phyloP scores from a whole-genome alignment of 176 grass and related monocot genomes.

The Coix lacrymajobi region DNA sequence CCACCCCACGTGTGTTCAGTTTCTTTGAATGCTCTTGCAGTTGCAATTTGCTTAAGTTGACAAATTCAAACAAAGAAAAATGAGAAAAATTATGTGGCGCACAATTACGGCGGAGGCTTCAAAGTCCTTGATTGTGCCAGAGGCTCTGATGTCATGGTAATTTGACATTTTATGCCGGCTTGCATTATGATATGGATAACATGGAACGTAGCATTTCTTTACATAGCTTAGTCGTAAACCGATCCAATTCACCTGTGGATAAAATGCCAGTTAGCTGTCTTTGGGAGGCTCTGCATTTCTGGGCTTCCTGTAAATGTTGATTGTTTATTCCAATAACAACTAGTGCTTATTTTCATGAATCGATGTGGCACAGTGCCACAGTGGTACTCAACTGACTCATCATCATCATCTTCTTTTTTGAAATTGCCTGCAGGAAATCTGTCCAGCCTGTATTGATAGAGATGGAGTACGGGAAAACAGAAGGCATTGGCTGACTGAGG shows the following conservation, averaged over 20 bases:
- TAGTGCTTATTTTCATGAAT: not conserved
- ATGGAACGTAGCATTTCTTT: not conserved
- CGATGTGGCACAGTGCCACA: not conserved
- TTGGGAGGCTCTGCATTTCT: not conserved
- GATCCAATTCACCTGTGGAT: not conserved
- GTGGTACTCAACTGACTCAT: not conserved
- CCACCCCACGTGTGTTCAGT: not conserved
- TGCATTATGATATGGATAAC: not conserved
- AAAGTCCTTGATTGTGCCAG: not conserved
- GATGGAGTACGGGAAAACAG: too few relatives aligned
- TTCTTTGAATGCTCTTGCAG: not conserved
- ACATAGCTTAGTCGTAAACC: not conserved
- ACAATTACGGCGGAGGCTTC: not conserved
- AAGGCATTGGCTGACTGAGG: not conserved
- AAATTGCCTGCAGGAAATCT: too few relatives aligned
- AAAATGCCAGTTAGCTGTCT: not conserved
- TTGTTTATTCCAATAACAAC: not conserved
- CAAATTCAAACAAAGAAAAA: not conserved
- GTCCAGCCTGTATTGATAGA: too few relatives aligned
- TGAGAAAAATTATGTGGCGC: not conserved
- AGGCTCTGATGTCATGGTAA: not conserved
- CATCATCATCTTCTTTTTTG: too few relatives aligned
- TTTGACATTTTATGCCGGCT: not conserved
- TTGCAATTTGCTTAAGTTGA: not conserved
- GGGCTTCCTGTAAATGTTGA: not conserved